phyloP scores from a whole-genome alignment of 2,329 filamentous ascomycete species.

The Diplodia mutila region DNA sequence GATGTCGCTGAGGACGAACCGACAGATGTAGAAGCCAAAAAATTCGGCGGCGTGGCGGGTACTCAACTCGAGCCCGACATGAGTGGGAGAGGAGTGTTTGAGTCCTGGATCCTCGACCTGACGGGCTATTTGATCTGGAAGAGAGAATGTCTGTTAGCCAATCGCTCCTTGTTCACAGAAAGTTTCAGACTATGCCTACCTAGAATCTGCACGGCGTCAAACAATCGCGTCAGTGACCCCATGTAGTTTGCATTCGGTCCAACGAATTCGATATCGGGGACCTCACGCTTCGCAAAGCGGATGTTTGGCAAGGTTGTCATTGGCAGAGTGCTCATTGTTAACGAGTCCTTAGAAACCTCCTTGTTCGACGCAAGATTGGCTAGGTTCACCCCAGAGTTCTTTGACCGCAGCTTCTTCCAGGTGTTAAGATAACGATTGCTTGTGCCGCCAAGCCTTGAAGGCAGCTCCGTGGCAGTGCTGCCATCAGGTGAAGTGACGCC shows the following conservation, averaged over 20 bases:
- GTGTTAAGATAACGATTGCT: constrained; percentile 79
- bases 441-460: constrained; percentile 14
- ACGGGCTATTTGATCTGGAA: constrained; percentile 85
- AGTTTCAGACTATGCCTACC: constrained; percentile 61
- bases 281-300: constrained; percentile 72
- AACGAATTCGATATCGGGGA: constrained; percentile 69
- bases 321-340: constrained; percentile 57
- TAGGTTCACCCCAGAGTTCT: constrained; percentile 70
- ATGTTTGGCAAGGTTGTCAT: constrained; percentile 77
- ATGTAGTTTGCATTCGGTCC: constrained; percentile 92
- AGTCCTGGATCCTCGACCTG: constrained; percentile 95
- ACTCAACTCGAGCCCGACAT: constrained; percentile 92
- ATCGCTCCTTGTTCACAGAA: not conserved
- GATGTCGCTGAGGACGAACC: constrained; percentile 89
- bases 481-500: constrained; percentile 36
- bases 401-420: constrained; percentile 87
- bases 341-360: constrained; percentile 58
- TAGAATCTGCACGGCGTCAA: constrained; percentile 89
- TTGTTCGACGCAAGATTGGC: constrained; percentile 52
- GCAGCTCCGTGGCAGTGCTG: constrained; percentile 15
- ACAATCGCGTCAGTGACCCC: constrained; percentile 83
- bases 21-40: constrained; percentile 94
- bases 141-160: not conserved
- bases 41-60: constrained; percentile 95
- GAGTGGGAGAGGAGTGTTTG: constrained; percentile 87